Evolutionary conservation across 768 basidiomycete species (phyloP).

Genomic region (Suillus bovinus): DNA sequence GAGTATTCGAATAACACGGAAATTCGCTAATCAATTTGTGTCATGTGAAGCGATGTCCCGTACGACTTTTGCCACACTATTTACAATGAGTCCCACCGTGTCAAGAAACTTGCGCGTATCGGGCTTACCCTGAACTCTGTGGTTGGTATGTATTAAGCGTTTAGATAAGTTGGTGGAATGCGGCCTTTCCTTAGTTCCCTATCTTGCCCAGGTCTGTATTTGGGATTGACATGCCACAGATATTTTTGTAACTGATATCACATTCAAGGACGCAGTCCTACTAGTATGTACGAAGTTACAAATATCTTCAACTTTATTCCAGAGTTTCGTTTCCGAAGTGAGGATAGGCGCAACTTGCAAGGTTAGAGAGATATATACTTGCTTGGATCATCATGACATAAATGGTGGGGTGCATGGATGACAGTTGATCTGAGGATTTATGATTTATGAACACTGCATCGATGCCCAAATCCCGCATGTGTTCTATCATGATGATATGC

Average conservation of each 20-base stretch:
- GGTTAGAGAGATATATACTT: not conserved
- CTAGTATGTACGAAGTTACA: not conserved
- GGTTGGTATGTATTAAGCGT: not conserved
- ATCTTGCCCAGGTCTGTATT: not conserved
- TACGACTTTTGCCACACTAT: not conserved
- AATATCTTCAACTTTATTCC: not conserved
- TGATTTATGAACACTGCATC: not conserved
- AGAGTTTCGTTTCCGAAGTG: not conserved
- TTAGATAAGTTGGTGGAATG: not conserved
- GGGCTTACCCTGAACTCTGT: not conserved
- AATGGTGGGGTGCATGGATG: not conserved
- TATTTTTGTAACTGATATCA: not conserved
- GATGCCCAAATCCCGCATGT: not conserved
- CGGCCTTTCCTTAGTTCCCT: not conserved
- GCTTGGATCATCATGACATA: not conserved
- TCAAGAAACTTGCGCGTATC: not conserved
- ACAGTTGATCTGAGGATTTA: not conserved
- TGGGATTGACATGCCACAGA: not conserved
- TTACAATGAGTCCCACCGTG: not conserved
- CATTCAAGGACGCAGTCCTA: not conserved
- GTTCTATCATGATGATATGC: not conserved
- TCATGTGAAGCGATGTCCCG: not conserved
- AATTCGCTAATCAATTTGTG: not conserved
- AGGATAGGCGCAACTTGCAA: not conserved
- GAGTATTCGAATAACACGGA: not conserved